These are phyloP conservation scores for Oenanthe javanica DNA, from an alignment of 140 eudicot genomes.

Conservation along the genomic window DNA sequence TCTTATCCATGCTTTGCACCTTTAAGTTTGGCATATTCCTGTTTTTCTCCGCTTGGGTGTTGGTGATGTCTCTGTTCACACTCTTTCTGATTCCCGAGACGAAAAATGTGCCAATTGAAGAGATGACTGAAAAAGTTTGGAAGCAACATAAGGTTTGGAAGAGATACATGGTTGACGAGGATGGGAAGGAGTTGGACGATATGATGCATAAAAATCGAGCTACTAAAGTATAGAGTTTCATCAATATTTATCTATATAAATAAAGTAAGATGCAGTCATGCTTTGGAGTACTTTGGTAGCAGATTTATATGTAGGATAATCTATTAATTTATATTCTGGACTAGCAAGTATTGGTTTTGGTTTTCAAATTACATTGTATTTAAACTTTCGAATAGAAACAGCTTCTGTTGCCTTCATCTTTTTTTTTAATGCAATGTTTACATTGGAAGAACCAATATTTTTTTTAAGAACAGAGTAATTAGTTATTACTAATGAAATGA, in stretches of 20 bases:
- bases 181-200: slow-evolving; percentile 11
- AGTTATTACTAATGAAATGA: too few relatives aligned
- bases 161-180: slow-evolving; percentile 54
- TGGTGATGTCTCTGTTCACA: slow-evolving; percentile 72
- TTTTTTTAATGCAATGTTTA: background rate
- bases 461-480: too few relatives aligned
- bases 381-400: background rate
- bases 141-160: slow-evolving; percentile 88
- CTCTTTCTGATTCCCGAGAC: slow-evolving; percentile 88
- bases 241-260: background rate
- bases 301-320: background rate
- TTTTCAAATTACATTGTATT: background rate
- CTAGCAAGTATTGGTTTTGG: background rate
- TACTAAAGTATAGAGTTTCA: background rate
- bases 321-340: background rate
- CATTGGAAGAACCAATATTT: background rate
- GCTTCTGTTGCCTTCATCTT: background rate
- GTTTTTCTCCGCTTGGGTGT: slow-evolving; percentile 90
- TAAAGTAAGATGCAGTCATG: background rate
- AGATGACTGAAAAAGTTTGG: slow-evolving; percentile 92
- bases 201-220: slow-evolving; percentile 18
- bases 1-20: slow-evolving; percentile 82
- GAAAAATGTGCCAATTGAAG: slow-evolving; percentile 86
- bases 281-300: background rate
- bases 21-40: slow-evolving; percentile 81